These are phyloP conservation scores for Colletotrichum sp. DNA, from an alignment of 2,329 filamentous ascomycete genomes.

Conservation along the genomic window DNA sequence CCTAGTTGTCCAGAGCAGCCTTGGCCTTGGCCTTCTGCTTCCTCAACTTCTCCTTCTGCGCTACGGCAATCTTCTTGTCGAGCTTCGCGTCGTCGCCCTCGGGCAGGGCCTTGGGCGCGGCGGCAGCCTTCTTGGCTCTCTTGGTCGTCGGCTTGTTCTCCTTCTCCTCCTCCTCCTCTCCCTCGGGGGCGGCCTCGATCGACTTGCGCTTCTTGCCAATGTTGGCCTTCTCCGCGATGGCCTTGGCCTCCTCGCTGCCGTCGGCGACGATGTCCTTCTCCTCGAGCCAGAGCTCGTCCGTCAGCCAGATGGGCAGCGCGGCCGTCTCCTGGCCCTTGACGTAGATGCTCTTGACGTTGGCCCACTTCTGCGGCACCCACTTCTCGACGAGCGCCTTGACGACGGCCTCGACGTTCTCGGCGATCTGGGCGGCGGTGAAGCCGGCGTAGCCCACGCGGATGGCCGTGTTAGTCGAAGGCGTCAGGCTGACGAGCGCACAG, in stretches of 20 bases:
- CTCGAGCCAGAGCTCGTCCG: constrained; percentile 89
- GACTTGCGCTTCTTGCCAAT: constrained; percentile 70
- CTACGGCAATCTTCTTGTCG: constrained; percentile 62
- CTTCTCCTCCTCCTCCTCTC: constrained; percentile 34
- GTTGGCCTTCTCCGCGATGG: constrained; percentile 55
- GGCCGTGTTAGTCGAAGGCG: constrained; percentile 78
- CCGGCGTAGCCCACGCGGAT: constrained; percentile 78
- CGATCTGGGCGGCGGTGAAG: constrained; percentile 76
- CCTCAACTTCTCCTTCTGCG: constrained; percentile 58
- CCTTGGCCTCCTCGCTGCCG: constrained; percentile 53
- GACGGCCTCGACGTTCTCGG: constrained; percentile 80
- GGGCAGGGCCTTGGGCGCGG: constrained; percentile 26
- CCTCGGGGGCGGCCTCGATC: constrained; percentile 32
- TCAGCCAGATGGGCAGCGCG: constrained; percentile 92
- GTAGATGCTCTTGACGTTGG: constrained; percentile 82
- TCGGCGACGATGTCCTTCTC: constrained; percentile 74
- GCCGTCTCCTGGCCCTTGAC: constrained; percentile 90
- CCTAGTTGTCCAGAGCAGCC: constrained; percentile 51
- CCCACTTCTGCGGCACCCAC: constrained; percentile 86
- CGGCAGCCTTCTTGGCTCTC: constrained; percentile 34
- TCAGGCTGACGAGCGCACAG: constrained; percentile 80
- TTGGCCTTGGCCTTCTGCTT: constrained; percentile 64
- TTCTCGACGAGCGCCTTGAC: constrained; percentile 73
- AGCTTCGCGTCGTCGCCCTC: constrained; percentile 57
- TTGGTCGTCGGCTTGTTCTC: constrained; percentile 42